phyloP scores from a whole-genome alignment of 129 eudicot species.

The Arctium lappa region DNA sequence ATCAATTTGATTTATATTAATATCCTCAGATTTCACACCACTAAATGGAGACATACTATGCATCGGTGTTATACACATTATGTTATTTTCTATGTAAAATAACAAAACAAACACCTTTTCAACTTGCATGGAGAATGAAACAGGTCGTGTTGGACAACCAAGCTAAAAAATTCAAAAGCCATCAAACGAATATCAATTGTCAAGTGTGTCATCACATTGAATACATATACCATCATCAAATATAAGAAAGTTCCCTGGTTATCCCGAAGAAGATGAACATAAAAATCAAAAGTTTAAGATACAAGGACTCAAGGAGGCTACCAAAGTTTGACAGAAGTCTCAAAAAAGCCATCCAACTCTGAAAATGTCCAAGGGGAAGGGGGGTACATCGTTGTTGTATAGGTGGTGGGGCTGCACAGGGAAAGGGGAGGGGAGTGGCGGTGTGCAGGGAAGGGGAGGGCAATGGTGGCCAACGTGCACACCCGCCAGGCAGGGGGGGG shows the following conservation, averaged over 20 bases:
- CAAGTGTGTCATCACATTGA: conserved; percentile 83
- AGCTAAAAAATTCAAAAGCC: conserved; percentile 87
- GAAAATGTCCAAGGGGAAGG: too few relatives aligned
- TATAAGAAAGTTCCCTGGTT: conserved; percentile 73
- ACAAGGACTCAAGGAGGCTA: not conserved
- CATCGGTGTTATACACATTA: not conserved
- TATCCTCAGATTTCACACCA: not conserved
- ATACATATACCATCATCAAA: conserved; percentile 79
- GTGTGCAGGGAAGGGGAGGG: too few relatives aligned
- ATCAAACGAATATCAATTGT: conserved; percentile 75
- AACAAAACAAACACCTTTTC: too few relatives aligned
- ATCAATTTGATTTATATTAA: too few relatives aligned
- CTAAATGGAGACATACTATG: not conserved
- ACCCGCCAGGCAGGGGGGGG: too few relatives aligned
- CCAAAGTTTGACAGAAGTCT: too few relatives aligned
- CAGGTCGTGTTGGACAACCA: conserved; percentile 66
- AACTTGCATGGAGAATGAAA: conserved; percentile 45
- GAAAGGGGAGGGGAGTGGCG: too few relatives aligned
- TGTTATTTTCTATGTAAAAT: too few relatives aligned
- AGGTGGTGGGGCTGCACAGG: too few relatives aligned
- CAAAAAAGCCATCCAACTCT: too few relatives aligned
- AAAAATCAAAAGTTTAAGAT: not conserved
- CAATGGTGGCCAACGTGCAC: too few relatives aligned
- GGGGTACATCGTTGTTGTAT: too few relatives aligned
- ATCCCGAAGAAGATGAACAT: conserved; percentile 49